Evolutionary conservation across 805 yeast genomes (phyloP), one percentile per base, ranked within the genome.

Genomic region (Candida awuae): DNA sequence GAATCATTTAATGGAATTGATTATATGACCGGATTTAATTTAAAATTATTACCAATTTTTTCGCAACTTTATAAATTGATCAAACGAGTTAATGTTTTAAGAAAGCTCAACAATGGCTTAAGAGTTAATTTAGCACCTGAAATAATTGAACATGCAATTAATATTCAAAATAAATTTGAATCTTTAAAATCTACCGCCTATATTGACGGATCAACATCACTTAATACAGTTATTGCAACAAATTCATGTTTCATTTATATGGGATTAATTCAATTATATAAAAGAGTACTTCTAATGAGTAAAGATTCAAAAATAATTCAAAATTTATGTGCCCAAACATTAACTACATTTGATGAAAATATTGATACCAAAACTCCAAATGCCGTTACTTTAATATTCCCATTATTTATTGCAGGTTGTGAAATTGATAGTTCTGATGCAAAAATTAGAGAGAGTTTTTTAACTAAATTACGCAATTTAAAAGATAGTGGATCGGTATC

Each of bases 1-100:
- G 65, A 59, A 35, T 51, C 59, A 0, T 52, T 51, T 27, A 56
- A 58, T 22, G 75, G 73, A 47, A 73, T 80, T 36, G 86, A 80
- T 52, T 72, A 70, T 41, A 62, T 79, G 35, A 61, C 71, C 38
- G 94, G 92, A 1, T 74, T 84, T 53, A 87, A 83, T 46, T 63
- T 77, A 10, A 66, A 66, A 43, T 67, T 81, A 41, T 60, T 83
- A 16, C 80, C 83, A 0, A 65, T 70, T 23, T 73, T 75, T 44
- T 67, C 80, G 16, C 68, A 73, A 31, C 66, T 79, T 8, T 57
- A 68, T 13, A 49, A 54, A 30, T 45, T 74, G 31, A 63, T 71
- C 18, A 58, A 66, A 34, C 47, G 56, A 34, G 42, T 55, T 20
- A 52, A 58, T 19, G 27, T 58, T 6, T 29, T 41, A 2, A 35